Evolutionary conservation across 2,329 filamentous ascomycete species (phyloP), one percentile per base, ranked within the genome.

Genomic region (Venturia pyrina): DNA sequence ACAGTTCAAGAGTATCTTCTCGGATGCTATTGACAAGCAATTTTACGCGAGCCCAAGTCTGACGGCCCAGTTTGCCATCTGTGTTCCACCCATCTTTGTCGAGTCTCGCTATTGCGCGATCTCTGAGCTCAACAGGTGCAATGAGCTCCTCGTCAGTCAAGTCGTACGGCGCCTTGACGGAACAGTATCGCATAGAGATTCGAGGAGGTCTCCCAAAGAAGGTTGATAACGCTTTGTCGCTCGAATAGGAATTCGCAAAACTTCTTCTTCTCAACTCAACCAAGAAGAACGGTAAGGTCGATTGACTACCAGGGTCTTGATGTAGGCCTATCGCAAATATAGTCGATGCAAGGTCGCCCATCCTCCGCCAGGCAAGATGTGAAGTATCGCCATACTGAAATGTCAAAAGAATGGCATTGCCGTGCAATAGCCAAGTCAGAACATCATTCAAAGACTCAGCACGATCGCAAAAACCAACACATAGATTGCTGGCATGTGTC

Each of bases 1-100:
- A 83, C 28, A 87, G 76, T 68, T 86, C 82, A 5, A 87, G 76
- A 5, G 87, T 80, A 61, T 87, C 84, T 67, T 87, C 85, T 2
- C 82, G 77, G 8, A 87, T 77, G 0, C 77, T 70, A 2, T 80
- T 79, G 44, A 86, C 77, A 13, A 79, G 75, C 1, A 77, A 76
- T 57, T 80, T 79, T 0, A 81, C 78, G 34, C 84, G 75, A 0
- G 75, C 70, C 65, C 80, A 77, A 0, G 83, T 85, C 0, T 77
- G 75, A 0, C 79, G 71, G 24, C 79, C 75, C 0, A 84, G 69
- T 0, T 73, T 70, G 0, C 80, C 80, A 0, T 75, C 70, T 0
- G 75, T 79, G 44, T 83, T 84, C 82, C 83, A 86, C 0, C 84
- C 84, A 46, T 80, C 73, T 0, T 72, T 68, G 66, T 85, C 82